Base-by-base conservation (phyloP, 331 rosid species). In the Prunus yedoensis region DNA sequence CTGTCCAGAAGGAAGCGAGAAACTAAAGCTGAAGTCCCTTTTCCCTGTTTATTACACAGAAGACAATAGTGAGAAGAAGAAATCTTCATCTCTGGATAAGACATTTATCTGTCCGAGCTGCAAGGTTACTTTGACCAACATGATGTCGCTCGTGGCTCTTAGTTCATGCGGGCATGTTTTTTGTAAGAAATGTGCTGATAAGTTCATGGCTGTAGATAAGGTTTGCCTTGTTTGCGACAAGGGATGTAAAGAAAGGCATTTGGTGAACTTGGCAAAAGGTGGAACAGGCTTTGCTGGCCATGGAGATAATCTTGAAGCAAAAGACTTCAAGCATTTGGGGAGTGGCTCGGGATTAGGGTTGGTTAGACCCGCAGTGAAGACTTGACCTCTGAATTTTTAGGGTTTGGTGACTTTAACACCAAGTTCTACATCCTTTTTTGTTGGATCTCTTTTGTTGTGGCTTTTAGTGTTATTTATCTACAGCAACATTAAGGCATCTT, bases 261-360 rank as follows among this genome's bases (percentile, higher is more conserved):
- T 92, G 85, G 90, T 95, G 80, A 90, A 83, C 54, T 82, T 95
- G 82, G 88, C 79, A 65, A 92, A 89, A 81, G 97, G 99, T 73
- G 99, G 99, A 62, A 92, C 97, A 2, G 97, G 99, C 28, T 95
- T 85, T 79, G 66, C 99, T 12, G 97, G 85, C 71, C 99, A 95
- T 10, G 99, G 85, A 0, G 94, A 95, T 78, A 78, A 91, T 83
- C 99, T 95, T 76, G 90, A 95, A 82, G 99, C 97, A 46, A 92
- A 60, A 61, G 97, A 93, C 73, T 95, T 90, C 77, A 92, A 92
- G 91, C 99, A 95, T 80, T 89, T 95, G 91, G 99, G 99, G 59
- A 95, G 99, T 52, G 99, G 99, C 27, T 68, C 84, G 18, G 99
- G 99, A 65, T 81, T 95, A 80, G 99, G 97, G 46, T 81, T 95